Evolutionary conservation across 2,329 filamentous ascomycete species (phyloP).

Genomic region (Thelonectria discophora): DNA sequence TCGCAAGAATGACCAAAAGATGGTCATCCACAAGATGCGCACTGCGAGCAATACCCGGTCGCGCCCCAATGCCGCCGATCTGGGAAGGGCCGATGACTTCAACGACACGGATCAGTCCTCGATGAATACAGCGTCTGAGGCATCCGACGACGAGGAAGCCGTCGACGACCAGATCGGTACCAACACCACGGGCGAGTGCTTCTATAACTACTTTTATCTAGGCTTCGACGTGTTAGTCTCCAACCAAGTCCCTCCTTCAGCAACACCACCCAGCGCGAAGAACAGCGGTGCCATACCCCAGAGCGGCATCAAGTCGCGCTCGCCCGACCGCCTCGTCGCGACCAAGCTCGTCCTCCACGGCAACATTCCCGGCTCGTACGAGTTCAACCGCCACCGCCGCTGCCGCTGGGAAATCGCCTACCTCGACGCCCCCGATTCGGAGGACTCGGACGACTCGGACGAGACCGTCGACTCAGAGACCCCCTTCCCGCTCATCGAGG

Average conservation of each 20-base stretch:
- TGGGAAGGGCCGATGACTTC: slow-evolving; percentile 62
- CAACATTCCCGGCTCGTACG: slow-evolving; percentile 94
- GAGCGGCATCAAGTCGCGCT: slow-evolving; percentile 51
- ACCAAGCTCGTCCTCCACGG: slow-evolving; percentile 94
- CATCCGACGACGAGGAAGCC: slow-evolving; percentile 66
- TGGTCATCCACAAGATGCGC: slow-evolving; percentile 81
- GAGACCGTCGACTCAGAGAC: slow-evolving; percentile 76
- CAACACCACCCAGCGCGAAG: slow-evolving; percentile 58
- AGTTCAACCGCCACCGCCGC: slow-evolving; percentile 93
- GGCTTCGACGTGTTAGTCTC: slow-evolving; percentile 96
- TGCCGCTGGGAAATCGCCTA: slow-evolving; percentile 84
- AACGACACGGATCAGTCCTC: slow-evolving; percentile 82
- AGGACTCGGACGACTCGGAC: slow-evolving; percentile 30
- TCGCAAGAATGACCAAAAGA: slow-evolving; percentile 86
- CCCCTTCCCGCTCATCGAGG: slow-evolving; percentile 76
- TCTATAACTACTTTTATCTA: slow-evolving; percentile 97
- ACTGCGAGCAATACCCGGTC: slow-evolving; percentile 60
- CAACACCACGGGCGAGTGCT: slow-evolving; percentile 75
- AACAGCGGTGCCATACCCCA: slow-evolving; percentile 36
- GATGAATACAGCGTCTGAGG: slow-evolving; percentile 74
- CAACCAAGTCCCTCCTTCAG: slow-evolving; percentile 71
- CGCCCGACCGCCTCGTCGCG: slow-evolving; percentile 76
- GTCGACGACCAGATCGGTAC: slow-evolving; percentile 64
- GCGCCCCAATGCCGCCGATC: slow-evolving; percentile 55
- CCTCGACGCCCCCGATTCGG: slow-evolving; percentile 55